Conservation (phyloP, 2,329 filamentous ascomycete species). For the Monascus ruber region DNA sequence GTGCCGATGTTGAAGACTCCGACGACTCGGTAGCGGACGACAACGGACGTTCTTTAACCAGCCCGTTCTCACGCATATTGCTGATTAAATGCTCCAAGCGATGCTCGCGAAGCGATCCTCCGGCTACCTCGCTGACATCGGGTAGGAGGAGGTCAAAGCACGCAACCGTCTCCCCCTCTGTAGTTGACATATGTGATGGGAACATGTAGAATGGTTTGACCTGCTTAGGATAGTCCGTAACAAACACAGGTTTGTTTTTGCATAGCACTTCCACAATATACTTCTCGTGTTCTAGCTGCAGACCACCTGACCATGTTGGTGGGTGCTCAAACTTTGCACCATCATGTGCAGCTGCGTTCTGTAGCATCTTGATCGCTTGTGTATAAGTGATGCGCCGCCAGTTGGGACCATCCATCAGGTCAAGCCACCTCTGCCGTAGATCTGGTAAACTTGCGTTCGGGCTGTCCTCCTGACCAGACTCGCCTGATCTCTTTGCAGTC, state of each 20-base stretch:
- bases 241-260: slow-evolving; percentile 62
- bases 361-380: slow-evolving; percentile 60
- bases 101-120: slow-evolving; percentile 83
- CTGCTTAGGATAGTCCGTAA: slow-evolving; percentile 80
- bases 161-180: slow-evolving; percentile 51
- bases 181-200: slow-evolving; percentile 31
- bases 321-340: slow-evolving; percentile 51
- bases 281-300: slow-evolving; percentile 88
- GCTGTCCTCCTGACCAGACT: slow-evolving; percentile 29
- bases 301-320: slow-evolving; percentile 59
- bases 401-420: slow-evolving; percentile 40
- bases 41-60: slow-evolving; percentile 33
- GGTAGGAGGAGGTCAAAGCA: slow-evolving; percentile 87
- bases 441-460: slow-evolving; percentile 26
- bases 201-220: slow-evolving; percentile 92
- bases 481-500: slow-evolving; percentile 30
- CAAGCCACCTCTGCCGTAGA: slow-evolving; percentile 60
- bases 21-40: slow-evolving; percentile 2
- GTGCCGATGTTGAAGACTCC: slow-evolving; percentile 9
- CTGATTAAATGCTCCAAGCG: slow-evolving; percentile 54
- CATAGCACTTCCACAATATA: slow-evolving; percentile 63
- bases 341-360: slow-evolving; percentile 42
- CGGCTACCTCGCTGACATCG: slow-evolving; percentile 74
- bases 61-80: slow-evolving; percentile 59
- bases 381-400: slow-evolving; percentile 83